These are phyloP conservation scores for Flaveria brownii DNA, from an alignment of 129 eudicot species.

Conservation along the genomic window DNA sequence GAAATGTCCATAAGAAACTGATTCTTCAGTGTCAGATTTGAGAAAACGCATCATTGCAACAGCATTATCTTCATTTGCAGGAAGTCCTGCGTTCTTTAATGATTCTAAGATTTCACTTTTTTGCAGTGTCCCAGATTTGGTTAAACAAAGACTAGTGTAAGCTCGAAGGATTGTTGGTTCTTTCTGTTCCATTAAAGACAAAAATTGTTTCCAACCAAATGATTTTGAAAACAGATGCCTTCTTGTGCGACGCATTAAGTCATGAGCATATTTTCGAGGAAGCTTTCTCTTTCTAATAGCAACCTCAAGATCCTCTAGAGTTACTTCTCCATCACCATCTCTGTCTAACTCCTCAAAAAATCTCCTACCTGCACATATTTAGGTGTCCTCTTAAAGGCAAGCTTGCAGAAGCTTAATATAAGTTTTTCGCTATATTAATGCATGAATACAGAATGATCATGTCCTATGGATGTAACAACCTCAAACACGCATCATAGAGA, in stretches of 20 bases:
- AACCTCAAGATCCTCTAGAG: conserved; percentile 84
- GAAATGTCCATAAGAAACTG: conserved; percentile 92
- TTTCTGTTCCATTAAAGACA: conserved; percentile 91
- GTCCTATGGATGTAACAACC: neutral
- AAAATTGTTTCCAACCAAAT: conserved; percentile 91
- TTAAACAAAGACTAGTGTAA: conserved; percentile 83
- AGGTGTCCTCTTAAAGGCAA: neutral
- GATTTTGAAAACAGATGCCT: conserved; percentile 90
- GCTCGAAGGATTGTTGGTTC: conserved; percentile 95
- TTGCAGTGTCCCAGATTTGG: conserved; percentile 87
- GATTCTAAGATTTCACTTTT: conserved; percentile 85
- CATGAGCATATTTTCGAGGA: conserved; percentile 85
- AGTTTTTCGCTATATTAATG: neutral
- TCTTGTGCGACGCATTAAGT: conserved; percentile 77
- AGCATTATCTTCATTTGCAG: conserved; percentile 97
- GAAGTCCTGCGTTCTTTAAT: conserved; percentile 82
- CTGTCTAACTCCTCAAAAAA: conserved; percentile 90
- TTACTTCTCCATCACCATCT: conserved; percentile 91
- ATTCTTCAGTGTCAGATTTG: conserved; percentile 82
- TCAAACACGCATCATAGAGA: neutral
- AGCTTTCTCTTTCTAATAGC: conserved; percentile 88
- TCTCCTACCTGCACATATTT: conserved; percentile 60
- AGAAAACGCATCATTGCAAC: conserved; percentile 96
- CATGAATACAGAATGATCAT: neutral
- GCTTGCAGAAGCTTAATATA: neutral